phyloP scores from a whole-genome alignment of 2,329 filamentous ascomycete genomes.

The Aspergillus carbonarius region DNA sequence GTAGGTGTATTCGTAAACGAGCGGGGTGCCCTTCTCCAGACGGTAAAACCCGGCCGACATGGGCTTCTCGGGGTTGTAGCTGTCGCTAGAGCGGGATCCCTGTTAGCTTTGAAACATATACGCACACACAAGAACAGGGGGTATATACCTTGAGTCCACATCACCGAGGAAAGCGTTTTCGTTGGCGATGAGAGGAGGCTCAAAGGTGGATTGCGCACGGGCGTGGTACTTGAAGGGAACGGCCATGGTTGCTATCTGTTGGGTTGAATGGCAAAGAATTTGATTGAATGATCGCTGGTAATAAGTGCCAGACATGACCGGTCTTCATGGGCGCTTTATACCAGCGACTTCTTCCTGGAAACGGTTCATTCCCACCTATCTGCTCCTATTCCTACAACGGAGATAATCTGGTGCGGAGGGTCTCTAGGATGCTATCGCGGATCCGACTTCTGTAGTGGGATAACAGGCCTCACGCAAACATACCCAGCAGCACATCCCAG shows the following conservation, averaged over 20 bases:
- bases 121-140: background rate
- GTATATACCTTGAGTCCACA: slow-evolving; percentile 52
- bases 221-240: slow-evolving; percentile 53
- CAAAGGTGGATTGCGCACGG: slow-evolving; percentile 60
- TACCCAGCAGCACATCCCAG: background rate
- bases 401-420: background rate
- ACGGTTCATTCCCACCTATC: background rate
- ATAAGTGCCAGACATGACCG: background rate
- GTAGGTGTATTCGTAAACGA: slow-evolving; percentile 69
- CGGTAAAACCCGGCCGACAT: slow-evolving; percentile 66
- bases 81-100: slow-evolving; percentile 42
- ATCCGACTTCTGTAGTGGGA: slow-evolving; percentile 20
- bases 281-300: background rate
- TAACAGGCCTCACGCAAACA: background rate
- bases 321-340: background rate
- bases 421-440: background rate
- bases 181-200: slow-evolving; percentile 65
- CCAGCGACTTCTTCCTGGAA: background rate
- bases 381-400: background rate
- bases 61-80: slow-evolving; percentile 57
- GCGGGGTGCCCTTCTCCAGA: slow-evolving; percentile 64
- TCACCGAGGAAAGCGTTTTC: slow-evolving; percentile 69
- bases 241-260: slow-evolving; percentile 30
- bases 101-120: background rate
- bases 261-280: no score